These are phyloP conservation scores for Fraxinus velutina DNA, from an alignment of 305 asterid genomes.

Conservation along the genomic window DNA sequence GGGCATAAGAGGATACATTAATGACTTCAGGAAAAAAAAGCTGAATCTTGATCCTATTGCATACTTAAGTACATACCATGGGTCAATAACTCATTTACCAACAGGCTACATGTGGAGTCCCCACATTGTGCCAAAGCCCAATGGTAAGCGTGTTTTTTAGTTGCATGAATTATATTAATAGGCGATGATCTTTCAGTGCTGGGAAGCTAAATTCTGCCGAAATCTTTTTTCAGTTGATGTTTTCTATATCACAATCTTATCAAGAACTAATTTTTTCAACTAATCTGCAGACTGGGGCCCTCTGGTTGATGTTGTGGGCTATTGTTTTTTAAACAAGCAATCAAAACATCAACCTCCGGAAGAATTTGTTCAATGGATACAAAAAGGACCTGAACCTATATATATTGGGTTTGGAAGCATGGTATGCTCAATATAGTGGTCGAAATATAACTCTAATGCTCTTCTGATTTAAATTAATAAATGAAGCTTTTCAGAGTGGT, in stretches of 20 bases:
- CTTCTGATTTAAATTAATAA: background rate
- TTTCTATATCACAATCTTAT: constrained; percentile 8
- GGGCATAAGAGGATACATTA: constrained; percentile 89
- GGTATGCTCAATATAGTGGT: constrained; percentile 40
- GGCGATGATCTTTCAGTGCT: background rate
- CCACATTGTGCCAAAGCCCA: constrained; percentile 87
- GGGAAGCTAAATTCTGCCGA: background rate
- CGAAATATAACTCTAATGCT: background rate
- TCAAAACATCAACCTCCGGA: constrained; percentile 66
- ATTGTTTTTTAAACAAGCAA: constrained; percentile 76
- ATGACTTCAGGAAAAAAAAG: constrained; percentile 84
- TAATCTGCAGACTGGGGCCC: constrained; percentile 86
- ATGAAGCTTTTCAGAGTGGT: background rate
- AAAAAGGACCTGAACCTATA: constrained; percentile 66
- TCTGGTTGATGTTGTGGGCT: constrained; percentile 87
- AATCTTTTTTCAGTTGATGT: background rate
- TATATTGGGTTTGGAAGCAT: constrained; percentile 97
- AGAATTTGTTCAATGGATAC: constrained; percentile 71
- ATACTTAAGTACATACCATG: constrained; percentile 86
- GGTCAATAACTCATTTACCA: constrained; percentile 91
- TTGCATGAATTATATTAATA: constrained; percentile 4
- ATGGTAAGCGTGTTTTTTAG: constrained; percentile 42
- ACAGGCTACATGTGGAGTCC: constrained; percentile 99
- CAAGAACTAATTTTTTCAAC: constrained; percentile 15
- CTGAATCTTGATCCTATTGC: constrained; percentile 88